Evolutionary conservation across 1,284 basidiomycete genomes (phyloP).

Genomic region (Stygiomarasmius scandens): DNA sequence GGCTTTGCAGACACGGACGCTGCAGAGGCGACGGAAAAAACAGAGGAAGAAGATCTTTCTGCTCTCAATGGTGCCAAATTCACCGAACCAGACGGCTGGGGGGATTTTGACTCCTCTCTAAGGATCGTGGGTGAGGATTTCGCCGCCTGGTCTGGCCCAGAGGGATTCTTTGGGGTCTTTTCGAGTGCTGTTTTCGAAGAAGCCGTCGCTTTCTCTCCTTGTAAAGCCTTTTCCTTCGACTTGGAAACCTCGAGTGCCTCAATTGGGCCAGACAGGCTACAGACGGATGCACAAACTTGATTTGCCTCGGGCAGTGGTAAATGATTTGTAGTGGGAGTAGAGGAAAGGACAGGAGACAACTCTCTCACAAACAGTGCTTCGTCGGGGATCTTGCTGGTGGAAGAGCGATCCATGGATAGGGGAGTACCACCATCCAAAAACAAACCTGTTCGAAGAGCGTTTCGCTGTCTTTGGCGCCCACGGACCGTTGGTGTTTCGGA

Average conservation of each 20-base stretch:
- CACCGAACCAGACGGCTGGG: not conserved
- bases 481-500: slow-evolving; percentile 17
- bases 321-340: too few relatives aligned
- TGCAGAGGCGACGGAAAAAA: slow-evolving; percentile 1
- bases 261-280: too few relatives aligned
- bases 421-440: slow-evolving; percentile 9
- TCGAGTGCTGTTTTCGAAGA: not conserved
- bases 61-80: not conserved
- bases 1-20: not conserved
- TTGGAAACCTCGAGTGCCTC: too few relatives aligned
- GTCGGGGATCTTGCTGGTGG: too few relatives aligned
- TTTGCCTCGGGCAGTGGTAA: too few relatives aligned
- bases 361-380: slow-evolving; percentile 4
- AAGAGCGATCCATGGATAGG: too few relatives aligned
- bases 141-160: not conserved
- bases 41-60: slow-evolving; percentile 13
- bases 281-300: not conserved
- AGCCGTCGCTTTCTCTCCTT: not conserved
- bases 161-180: not conserved
- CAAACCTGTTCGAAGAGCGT: slow-evolving; percentile 11
- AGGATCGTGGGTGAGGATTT: not conserved
- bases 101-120: not conserved
- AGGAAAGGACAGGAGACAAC: too few relatives aligned
- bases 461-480: not conserved
- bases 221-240: not conserved